A percentile compares a stretch with the other conserved stretches of the same genome.
Conservation (phyloP, 306 rosid genomes). For the Fragaria ananassa region DNA sequence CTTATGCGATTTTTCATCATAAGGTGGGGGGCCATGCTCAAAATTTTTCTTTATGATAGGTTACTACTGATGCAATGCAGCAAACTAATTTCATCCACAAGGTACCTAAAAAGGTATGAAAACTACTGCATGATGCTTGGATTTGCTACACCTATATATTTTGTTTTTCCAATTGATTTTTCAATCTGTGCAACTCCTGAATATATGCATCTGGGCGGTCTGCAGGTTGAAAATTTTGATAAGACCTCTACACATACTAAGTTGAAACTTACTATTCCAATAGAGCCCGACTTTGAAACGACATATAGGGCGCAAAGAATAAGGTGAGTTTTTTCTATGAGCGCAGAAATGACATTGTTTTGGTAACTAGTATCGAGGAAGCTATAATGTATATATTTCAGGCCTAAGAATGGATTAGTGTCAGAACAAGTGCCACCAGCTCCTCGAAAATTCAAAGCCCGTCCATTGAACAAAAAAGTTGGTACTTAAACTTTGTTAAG, state of each 20-base stretch:
- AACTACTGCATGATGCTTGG: conserved; percentile 20
- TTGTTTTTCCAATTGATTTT: neutral
- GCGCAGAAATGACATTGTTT: conserved; percentile 48
- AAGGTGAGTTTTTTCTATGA: conserved; percentile 56
- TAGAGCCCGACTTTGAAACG: conserved; percentile 88
- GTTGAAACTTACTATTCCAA: conserved; percentile 75
- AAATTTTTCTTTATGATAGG: conserved; percentile 47
- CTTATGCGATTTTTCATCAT: neutral
- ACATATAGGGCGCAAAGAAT: conserved; percentile 70
- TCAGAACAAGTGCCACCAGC: conserved; percentile 37
- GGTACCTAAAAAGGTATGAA: conserved; percentile 67
- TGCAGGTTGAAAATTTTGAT: conserved; percentile 64
- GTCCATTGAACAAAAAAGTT: conserved; percentile 89
- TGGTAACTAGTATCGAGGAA: conserved; percentile 14
- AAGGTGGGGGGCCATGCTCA: conserved; percentile 19
- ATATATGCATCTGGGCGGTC: neutral
- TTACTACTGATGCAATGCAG: conserved; percentile 53
- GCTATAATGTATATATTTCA: conserved; percentile 30
- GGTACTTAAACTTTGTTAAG: conserved; percentile 31
- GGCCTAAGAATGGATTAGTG: conserved; percentile 58
- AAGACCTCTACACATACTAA: conserved; percentile 44
- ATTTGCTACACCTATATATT: conserved; percentile 5
- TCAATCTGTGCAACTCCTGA: neutral
- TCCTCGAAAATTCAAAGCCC: conserved; percentile 73
- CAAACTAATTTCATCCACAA: conserved; percentile 71